A percentile compares a stretch with the other conserved stretches of the same genome.
phyloP scores from a whole-genome alignment of 2,329 filamentous ascomycete genomes.

The Fusarium duplospermum region DNA sequence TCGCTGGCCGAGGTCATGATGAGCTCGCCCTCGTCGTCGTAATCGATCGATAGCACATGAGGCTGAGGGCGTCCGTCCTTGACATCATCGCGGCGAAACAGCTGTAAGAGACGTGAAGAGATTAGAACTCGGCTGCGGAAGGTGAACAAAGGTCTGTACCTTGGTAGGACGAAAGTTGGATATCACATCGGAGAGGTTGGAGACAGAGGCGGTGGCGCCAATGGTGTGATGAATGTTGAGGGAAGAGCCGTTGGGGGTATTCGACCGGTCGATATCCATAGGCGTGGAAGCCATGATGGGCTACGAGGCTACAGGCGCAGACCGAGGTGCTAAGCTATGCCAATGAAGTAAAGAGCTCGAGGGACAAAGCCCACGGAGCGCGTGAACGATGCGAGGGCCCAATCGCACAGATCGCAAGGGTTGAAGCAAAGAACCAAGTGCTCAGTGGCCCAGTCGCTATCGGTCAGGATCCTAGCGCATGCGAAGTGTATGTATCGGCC shows the following conservation, averaged over 20 bases:
- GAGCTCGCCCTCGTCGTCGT: constrained; percentile 93
- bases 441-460: not conserved
- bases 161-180: constrained; percentile 82
- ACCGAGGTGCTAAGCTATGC: not conserved
- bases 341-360: not conserved
- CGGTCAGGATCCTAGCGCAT: not conserved
- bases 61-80: constrained; percentile 66
- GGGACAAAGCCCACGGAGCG: constrained; percentile 9
- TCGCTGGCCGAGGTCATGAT: constrained; percentile 93
- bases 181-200: constrained; percentile 83
- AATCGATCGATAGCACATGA: constrained; percentile 90
- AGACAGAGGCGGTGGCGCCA: constrained; percentile 58
- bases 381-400: not conserved
- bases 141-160: constrained; percentile 50
- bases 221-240: constrained; percentile 64
- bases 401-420: not conserved
- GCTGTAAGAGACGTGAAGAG: constrained; percentile 42
- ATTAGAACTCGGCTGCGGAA: not conserved
- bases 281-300: constrained; percentile 62
- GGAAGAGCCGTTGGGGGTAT: constrained; percentile 54
- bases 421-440: not conserved
- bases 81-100: constrained; percentile 69
- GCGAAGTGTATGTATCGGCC: not conserved
- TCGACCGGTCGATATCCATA: constrained; percentile 66
- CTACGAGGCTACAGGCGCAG: not conserved